Percentiles rank a stretch among this genome's conserved stretches.
Evolutionary conservation across 1,139 yeast genomes (phyloP).

Genomic region (Suhomyces taliae): DNA sequence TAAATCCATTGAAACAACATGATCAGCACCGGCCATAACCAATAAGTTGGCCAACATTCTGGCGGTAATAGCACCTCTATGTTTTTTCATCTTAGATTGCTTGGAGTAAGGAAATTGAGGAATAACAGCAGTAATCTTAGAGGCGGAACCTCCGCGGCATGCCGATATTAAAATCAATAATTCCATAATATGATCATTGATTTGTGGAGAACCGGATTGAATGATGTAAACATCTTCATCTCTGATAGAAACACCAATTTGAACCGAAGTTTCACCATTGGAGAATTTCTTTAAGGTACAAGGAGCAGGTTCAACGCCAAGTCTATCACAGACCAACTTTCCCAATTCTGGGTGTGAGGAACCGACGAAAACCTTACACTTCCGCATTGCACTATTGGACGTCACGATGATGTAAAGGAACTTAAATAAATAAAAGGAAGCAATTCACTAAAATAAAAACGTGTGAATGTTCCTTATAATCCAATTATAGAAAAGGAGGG

Average conservation of each 20-base stretch:
- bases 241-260: constrained; percentile 90
- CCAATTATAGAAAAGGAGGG: too few relatives aligned
- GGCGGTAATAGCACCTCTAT: constrained; percentile 98
- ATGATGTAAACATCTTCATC: constrained; percentile 96
- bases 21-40: constrained; percentile 99
- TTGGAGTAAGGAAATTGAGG: constrained; percentile 98
- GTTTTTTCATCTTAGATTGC: constrained; percentile 97
- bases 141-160: constrained; percentile 96
- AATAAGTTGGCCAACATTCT: constrained; percentile 94
- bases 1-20: constrained; percentile 95
- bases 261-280: constrained; percentile 96
- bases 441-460: too few relatives aligned
- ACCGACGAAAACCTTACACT: constrained; percentile 95
- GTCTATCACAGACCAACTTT: constrained; percentile 78
- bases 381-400: constrained; percentile 60
- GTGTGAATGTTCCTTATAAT: too few relatives aligned
- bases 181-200: constrained; percentile 97
- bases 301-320: constrained; percentile 96
- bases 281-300: constrained; percentile 88
- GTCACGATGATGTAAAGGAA: neutral
- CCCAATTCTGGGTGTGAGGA: constrained; percentile 96
- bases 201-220: constrained; percentile 85
- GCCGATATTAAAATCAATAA: constrained; percentile 88
- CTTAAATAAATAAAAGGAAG: too few relatives aligned
- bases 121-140: constrained; percentile 93